phyloP scores from a whole-genome alignment of 805 yeast genomes.

The Metahyphopichia silvanorum region DNA sequence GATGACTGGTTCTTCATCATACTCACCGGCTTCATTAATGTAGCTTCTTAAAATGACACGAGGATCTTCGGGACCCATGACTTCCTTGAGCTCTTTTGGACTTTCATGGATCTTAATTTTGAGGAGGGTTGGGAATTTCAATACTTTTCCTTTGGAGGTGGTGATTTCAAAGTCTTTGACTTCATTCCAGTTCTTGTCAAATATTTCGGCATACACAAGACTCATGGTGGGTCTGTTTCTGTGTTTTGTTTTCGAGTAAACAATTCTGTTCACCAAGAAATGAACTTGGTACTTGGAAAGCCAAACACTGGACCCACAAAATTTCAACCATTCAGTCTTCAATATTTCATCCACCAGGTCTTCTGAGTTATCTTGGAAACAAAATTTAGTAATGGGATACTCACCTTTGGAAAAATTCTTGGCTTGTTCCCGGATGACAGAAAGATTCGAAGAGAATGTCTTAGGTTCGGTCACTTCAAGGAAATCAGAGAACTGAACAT shows the following conservation, averaged over 20 bases:
- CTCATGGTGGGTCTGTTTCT: conserved; percentile 12
- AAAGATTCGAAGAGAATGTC: too few species aligned
- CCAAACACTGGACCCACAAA: conserved; percentile 20
- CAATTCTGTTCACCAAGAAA: conserved; percentile 16
- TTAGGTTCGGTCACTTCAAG: too few species aligned
- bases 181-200: conserved; percentile 18
- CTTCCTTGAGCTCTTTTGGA: conserved; percentile 5
- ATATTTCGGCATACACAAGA: conserved; percentile 16
- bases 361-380: conserved; percentile 8
- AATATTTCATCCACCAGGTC: conserved; percentile 10
- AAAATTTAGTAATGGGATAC: conserved; percentile 6
- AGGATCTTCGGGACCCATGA: conserved; percentile 16
- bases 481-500: too few species aligned
- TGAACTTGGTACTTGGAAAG: conserved; percentile 17
- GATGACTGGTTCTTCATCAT: conserved; percentile 11
- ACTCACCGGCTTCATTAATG: conserved; percentile 8
- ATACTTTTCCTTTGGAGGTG: conserved; percentile 13
- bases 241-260: conserved; percentile 11
- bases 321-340: conserved; percentile 13
- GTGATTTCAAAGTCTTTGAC: conserved; percentile 11
- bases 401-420: conserved; percentile 4
- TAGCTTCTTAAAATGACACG: conserved; percentile 8
- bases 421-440: conserved; percentile 9
- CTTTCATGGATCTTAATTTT: conserved; percentile 5
- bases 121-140: conserved; percentile 14